Percentiles rank a stretch among this genome's conserved stretches.
These are phyloP conservation scores for Alopecurus myosuroides DNA, from an alignment of 176 grass and related monocot species.

Conservation along the genomic window DNA sequence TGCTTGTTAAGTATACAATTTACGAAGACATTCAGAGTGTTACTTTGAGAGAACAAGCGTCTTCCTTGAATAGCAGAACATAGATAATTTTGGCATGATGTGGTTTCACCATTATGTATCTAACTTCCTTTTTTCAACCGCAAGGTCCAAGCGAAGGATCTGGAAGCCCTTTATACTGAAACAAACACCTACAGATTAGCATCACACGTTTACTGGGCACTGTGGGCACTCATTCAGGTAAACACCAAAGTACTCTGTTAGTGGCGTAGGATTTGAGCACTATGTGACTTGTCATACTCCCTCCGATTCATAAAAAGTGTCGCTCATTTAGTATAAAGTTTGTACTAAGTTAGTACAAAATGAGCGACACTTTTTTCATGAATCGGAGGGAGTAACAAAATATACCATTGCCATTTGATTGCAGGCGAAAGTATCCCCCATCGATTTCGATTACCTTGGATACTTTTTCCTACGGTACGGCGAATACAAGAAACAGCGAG, in stretches of 20 bases:
- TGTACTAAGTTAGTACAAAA: too few relatives aligned
- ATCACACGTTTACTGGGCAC: constrained; percentile 85
- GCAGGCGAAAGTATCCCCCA: constrained; percentile 85
- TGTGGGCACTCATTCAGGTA: constrained; percentile 98
- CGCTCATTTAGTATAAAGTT: too few relatives aligned
- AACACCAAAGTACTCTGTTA: not conserved
- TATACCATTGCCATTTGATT: not conserved
- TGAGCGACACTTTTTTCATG: too few relatives aligned
- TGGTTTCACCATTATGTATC: not conserved
- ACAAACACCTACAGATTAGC: constrained; percentile 91
- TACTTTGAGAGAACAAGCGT: not conserved
- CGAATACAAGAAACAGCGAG: constrained; percentile 93
- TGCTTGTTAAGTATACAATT: not conserved
- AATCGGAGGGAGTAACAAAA: too few relatives aligned
- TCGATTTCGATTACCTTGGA: constrained; percentile 86
- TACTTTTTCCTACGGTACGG: constrained; percentile 86
- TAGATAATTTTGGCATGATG: not conserved
- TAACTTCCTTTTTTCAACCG: not conserved
- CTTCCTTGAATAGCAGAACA: constrained; percentile 11
- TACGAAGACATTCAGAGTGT: not conserved
- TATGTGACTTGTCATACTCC: not conserved
- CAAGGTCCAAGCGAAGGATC: constrained; percentile 54
- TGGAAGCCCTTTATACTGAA: constrained; percentile 72
- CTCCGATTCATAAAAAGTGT: too few relatives aligned
- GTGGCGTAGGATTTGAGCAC: not conserved